Evolutionary conservation across 2,329 filamentous ascomycete genomes (phyloP).

Genomic region (Aspergillus sp.): DNA sequence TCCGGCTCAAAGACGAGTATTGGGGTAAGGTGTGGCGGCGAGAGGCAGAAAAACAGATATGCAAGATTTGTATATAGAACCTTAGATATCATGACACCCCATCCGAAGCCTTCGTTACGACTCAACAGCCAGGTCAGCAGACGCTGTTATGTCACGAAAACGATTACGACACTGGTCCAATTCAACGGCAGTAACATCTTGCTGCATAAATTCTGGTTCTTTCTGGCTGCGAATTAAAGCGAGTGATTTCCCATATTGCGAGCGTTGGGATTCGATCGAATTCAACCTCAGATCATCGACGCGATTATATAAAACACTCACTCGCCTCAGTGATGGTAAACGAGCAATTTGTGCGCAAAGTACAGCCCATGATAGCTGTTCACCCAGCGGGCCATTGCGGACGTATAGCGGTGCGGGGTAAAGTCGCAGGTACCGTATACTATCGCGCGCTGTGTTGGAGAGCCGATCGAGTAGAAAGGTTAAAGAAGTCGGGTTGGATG

Average conservation of each 20-base stretch:
- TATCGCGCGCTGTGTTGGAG: conserved; percentile 4
- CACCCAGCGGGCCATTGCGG: background rate
- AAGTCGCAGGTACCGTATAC: conserved; percentile 6
- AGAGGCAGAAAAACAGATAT: background rate
- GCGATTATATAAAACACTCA: background rate
- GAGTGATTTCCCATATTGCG: conserved; percentile 7
- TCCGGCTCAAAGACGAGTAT: conserved; percentile 20
- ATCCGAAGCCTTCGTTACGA: background rate
- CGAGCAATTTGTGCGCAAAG: conserved; percentile 6
- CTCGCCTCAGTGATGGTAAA: background rate
- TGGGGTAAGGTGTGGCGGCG: conserved; percentile 14
- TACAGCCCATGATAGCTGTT: conserved; percentile 8
- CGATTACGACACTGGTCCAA: background rate
- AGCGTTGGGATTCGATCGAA: background rate
- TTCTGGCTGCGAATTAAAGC: background rate
- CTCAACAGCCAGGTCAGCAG: background rate
- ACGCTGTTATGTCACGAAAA: background rate
- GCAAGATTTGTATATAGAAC: background rate
- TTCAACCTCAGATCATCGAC: background rate
- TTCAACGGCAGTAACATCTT: background rate
- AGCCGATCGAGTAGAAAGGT: conserved; percentile 1
- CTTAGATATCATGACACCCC: background rate
- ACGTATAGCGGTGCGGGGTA: conserved; percentile 5
- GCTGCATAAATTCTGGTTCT: background rate
- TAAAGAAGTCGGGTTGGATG: background rate